phyloP scores from a whole-genome alignment of 495 filamentous ascomycete genomes.

The Rhypophila decipiens region DNA sequence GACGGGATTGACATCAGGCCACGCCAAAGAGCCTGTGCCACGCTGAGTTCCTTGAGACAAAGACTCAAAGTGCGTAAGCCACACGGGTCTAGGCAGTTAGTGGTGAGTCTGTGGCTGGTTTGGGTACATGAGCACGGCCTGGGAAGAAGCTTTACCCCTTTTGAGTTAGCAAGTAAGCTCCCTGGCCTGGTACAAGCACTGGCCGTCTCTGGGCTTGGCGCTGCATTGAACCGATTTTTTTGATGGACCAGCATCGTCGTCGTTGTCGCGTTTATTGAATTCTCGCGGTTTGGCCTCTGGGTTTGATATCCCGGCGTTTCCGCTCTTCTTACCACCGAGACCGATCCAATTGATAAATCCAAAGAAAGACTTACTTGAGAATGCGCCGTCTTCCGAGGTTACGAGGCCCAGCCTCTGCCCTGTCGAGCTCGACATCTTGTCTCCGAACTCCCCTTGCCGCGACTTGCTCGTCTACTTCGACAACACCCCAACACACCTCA shows the following conservation, averaged over 20 bases:
- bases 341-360: no score
- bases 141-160: no score
- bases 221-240: not conserved
- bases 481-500: constrained; percentile 1
- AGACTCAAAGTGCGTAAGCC: no score
- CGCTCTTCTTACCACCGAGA: constrained; percentile 6
- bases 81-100: no score
- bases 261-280: not conserved
- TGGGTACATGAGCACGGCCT: no score
- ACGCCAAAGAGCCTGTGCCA: no score
- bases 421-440: constrained; percentile 9
- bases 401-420: constrained; percentile 14
- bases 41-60: no score
- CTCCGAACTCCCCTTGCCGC: constrained; percentile 13
- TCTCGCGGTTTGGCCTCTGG: no score
- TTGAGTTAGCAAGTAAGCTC: not conserved
- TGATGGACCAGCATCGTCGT: not conserved
- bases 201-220: not conserved
- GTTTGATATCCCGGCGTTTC: no score
- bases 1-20: not conserved
- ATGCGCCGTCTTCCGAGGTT: constrained; percentile 28
- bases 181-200: not conserved
- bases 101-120: no score
- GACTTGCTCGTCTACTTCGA: not conserved
- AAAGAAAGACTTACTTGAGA: no score